Percentiles rank a stretch among this genome's conserved stretches.
Evolutionary conservation across 352 stramenopile genomes (phyloP).

Genomic region (Heterotrichella gracilis): DNA sequence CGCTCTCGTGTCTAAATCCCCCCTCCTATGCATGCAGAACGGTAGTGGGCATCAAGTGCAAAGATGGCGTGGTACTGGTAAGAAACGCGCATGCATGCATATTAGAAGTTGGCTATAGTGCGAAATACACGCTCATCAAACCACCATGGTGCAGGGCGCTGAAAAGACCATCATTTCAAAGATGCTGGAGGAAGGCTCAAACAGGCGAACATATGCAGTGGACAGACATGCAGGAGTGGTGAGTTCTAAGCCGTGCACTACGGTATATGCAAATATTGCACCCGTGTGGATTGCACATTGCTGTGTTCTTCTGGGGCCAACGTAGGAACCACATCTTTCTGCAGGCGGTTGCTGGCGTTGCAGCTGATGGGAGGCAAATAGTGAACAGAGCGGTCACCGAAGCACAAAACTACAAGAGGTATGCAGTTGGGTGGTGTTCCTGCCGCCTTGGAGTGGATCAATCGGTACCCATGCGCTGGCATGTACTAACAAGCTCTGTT

Average conservation of each 20-base stretch:
- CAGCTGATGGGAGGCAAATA: constrained; percentile 10
- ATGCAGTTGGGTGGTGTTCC: neutral
- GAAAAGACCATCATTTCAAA: constrained; percentile 69
- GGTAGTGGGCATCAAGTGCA: constrained; percentile 78
- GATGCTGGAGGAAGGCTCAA: constrained; percentile 51
- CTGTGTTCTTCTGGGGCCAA: neutral
- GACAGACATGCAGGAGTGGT: constrained; percentile 54
- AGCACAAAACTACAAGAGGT: no score
- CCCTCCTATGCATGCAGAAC: constrained; percentile 30
- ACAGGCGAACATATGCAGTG: constrained; percentile 46
- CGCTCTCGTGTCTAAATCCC: neutral
- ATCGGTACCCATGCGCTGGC: neutral
- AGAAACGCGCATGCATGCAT: no score
- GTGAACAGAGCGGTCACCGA: neutral
- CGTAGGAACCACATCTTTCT: neutral
- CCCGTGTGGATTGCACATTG: no score
- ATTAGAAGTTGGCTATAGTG: no score
- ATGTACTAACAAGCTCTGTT: neutral
- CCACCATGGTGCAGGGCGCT: no score
- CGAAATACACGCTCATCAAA: no score
- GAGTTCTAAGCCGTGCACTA: neutral
- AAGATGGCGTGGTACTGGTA: constrained; percentile 79
- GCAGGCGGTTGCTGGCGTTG: constrained; percentile 11
- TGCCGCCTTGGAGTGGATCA: neutral
- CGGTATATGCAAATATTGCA: no score